Evolutionary conservation across 2,329 filamentous ascomycete species (phyloP), one percentile per base, ranked within the genome.

Genomic region (Fusarium lyarnte): DNA sequence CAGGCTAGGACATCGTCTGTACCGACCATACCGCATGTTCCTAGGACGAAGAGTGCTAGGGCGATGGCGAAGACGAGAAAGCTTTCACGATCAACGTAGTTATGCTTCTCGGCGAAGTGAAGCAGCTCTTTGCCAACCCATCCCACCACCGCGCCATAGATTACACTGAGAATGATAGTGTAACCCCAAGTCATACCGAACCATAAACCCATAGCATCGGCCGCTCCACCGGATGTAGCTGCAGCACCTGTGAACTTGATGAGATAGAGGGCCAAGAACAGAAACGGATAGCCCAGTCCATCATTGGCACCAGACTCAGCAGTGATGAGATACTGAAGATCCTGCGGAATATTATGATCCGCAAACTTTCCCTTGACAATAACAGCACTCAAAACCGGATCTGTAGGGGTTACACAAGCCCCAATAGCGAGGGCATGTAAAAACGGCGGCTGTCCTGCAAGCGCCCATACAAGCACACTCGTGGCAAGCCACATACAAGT

Each of bases 281-380:
- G 82, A 76, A 97, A 97, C 0, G 94, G 94, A 76, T 97, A 97
- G 0, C 94, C 94, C 39, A 95, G 86, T 0, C 95, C 94, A 81
- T 97, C 94, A 77, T 97, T 97, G 3, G 94, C 93, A 4, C 94
- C 95, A 0, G 93, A 94, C 82, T 98, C 94, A 29, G 90, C 92
- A 53, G 93, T 88, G 77, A 94, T 93, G 74, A 94, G 93, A 72
- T 92, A 90, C 83, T 97, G 94, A 53, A 98, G 84, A 33, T 91
- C 88, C 63, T 90, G 91, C 1, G 95, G 94, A 23, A 97, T 91
- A 79, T 97, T 96, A 76, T 94, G 92, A 77, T 97, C 94, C 2
- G 95, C 95, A 78, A 97, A 98, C 76, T 93, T 95, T 36, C 94
- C 94, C 84, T 97, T 97, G 49, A 97, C 94, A 63, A 97, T 97